Evolutionary conservation across 140 eudicot species (phyloP).

Genomic region (Flaveria floridana): DNA sequence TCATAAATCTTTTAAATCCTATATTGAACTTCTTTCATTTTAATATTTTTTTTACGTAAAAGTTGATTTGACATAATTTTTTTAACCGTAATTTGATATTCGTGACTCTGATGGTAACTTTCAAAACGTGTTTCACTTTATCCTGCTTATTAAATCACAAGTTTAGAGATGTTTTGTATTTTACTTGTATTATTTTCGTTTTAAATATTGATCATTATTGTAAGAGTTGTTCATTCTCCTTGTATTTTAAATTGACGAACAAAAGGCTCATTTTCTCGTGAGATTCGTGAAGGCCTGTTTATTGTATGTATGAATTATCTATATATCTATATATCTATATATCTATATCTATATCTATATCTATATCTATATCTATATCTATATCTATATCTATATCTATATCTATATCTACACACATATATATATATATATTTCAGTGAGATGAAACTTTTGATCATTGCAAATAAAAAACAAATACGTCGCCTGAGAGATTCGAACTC

Average conservation of each 20-base stretch:
- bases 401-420: too few species aligned
- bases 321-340: too few species aligned
- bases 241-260: neutral
- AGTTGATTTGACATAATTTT: neutral
- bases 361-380: too few species aligned
- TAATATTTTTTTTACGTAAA: neutral
- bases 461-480: neutral
- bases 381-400: too few species aligned
- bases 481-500: conserved; percentile 99
- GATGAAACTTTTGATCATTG: too few species aligned
- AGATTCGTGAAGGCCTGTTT: neutral
- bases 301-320: neutral
- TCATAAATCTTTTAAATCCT: too few species aligned
- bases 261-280: neutral
- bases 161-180: neutral
- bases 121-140: neutral
- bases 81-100: neutral
- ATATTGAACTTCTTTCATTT: too few species aligned
- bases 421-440: too few species aligned
- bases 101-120: neutral
- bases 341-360: too few species aligned
- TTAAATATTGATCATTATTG: neutral
- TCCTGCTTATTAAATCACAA: neutral
- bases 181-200: neutral
- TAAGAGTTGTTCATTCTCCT: neutral